Conservation (phyloP, 2,329 filamentous ascomycete genomes). For the Sclerotinia minor region DNA sequence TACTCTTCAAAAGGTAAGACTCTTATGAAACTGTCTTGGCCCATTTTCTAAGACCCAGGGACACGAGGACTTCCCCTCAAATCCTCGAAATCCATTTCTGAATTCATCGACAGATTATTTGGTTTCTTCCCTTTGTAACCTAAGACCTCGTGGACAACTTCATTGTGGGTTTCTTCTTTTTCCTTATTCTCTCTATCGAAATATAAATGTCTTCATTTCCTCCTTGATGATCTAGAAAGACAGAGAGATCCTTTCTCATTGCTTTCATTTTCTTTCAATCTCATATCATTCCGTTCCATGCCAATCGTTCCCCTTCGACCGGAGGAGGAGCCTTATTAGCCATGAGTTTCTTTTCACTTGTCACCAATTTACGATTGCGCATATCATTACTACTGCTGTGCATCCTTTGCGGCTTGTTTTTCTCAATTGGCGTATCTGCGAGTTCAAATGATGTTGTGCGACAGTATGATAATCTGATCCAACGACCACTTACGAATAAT, state of each 20-base stretch:
- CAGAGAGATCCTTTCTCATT: background rate
- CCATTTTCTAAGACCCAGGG: background rate
- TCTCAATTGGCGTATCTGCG: slow-evolving; percentile 18
- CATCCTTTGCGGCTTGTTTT: slow-evolving; percentile 5
- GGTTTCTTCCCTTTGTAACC: background rate
- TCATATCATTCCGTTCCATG: background rate
- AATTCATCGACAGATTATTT: background rate
- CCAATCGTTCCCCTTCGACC: background rate
- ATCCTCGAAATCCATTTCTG: background rate
- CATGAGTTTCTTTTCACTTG: slow-evolving; percentile 1
- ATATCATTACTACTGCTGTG: slow-evolving; percentile 10
- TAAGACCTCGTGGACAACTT: slow-evolving; percentile 9
- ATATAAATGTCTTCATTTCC: slow-evolving; percentile 21
- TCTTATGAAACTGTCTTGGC: background rate
- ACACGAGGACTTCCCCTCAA: slow-evolving; percentile 3
- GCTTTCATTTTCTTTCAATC: background rate
- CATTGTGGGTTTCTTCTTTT: background rate
- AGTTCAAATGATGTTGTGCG: slow-evolving; percentile 7
- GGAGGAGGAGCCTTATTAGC: slow-evolving; percentile 1
- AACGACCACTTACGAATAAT: slow-evolving; percentile 18
- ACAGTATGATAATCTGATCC: slow-evolving; percentile 12
- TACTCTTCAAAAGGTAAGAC: background rate
- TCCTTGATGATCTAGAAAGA: slow-evolving; percentile 3
- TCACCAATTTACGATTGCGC: slow-evolving; percentile 2
- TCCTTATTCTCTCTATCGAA: background rate